Percentiles rank a stretch among this genome's conserved stretches.
These are phyloP conservation scores for Lasiosphaeria miniovina DNA, from an alignment of 495 filamentous ascomycete genomes.

Conservation along the genomic window DNA sequence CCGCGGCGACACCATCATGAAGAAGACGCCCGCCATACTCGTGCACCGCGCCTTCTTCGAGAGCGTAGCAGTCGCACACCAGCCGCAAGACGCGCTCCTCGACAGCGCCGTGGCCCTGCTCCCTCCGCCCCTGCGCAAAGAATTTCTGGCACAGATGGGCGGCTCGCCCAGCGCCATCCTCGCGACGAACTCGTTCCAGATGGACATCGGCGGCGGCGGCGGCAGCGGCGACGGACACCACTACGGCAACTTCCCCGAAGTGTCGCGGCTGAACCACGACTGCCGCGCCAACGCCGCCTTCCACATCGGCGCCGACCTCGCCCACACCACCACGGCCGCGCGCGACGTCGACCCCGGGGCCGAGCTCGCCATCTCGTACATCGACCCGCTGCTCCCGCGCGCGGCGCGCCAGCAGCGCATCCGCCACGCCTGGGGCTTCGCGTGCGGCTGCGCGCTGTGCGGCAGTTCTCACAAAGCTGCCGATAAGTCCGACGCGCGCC, in stretches of 20 bases:
- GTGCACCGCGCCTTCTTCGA: constrained; percentile 24
- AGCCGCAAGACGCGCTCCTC: constrained; percentile 20
- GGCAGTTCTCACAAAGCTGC: not conserved
- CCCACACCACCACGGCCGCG: constrained; percentile 24
- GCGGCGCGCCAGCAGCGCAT: constrained; percentile 17
- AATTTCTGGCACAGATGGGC: constrained; percentile 19
- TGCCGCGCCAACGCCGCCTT: constrained; percentile 32
- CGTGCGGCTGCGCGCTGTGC: constrained; percentile 23
- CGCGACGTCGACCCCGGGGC: constrained; percentile 23
- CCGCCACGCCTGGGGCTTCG: constrained; percentile 15
- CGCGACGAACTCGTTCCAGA: constrained; percentile 31
- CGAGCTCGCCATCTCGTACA: constrained; percentile 31
- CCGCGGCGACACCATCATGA: constrained; percentile 23
- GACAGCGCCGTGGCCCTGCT: constrained; percentile 22
- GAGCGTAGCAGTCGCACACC: not conserved
- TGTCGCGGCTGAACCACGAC: constrained; percentile 29
- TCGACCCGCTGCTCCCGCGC: constrained; percentile 18
- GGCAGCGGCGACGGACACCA: constrained; percentile 21
- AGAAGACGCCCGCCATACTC: constrained; percentile 23
- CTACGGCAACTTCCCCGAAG: constrained; percentile 30
- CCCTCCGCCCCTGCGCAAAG: constrained; percentile 11
- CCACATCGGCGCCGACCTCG: constrained; percentile 15
- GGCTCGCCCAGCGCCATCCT: constrained; percentile 25
- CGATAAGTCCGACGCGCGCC: constrained; percentile 22
- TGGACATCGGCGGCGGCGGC: constrained; percentile 17